phyloP scores from a whole-genome alignment of 495 filamentous ascomycete genomes.

The Schizothecium vesticola region DNA sequence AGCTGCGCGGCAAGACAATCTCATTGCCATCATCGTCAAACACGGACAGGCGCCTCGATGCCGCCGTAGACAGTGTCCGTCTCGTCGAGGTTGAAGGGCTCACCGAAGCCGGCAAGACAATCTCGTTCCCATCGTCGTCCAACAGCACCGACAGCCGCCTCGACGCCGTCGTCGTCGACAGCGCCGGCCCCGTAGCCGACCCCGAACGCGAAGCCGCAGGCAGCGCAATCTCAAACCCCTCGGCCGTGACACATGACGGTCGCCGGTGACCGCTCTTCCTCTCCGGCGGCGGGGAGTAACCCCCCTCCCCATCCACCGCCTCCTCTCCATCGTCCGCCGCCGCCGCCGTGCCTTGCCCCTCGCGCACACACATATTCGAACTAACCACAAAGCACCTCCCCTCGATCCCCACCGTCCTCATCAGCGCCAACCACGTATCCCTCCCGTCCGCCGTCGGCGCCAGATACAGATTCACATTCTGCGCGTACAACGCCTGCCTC shows the following conservation, averaged over 20 bases:
- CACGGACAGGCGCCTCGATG: slow-evolving; percentile 26
- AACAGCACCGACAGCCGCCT: neutral
- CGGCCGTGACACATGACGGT: slow-evolving; percentile 31
- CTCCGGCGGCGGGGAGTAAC: neutral
- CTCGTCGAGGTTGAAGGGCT: neutral
- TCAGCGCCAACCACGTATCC: slow-evolving; percentile 75
- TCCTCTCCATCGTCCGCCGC: neutral
- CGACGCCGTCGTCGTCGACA: neutral
- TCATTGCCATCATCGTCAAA: slow-evolving; percentile 45
- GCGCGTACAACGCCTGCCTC: slow-evolving; percentile 64
- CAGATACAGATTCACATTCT: slow-evolving; percentile 90
- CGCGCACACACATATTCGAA: slow-evolving; percentile 72
- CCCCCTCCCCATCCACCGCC: neutral
- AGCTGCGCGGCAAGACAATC: slow-evolving; percentile 32
- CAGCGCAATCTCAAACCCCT: slow-evolving; percentile 38
- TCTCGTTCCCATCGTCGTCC: neutral
- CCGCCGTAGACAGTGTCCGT: neutral
- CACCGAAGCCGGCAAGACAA: neutral
- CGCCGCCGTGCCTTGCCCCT: neutral
- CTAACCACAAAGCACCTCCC: slow-evolving; percentile 82
- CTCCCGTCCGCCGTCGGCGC: slow-evolving; percentile 86
- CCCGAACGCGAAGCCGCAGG: slow-evolving; percentile 2
- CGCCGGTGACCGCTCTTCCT: slow-evolving; percentile 12
- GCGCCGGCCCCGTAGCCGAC: neutral
- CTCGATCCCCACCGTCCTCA: slow-evolving; percentile 77